A percentile compares a stretch with the other conserved stretches of the same genome.
Conservation (phyloP, 176 grass and related monocot genomes). For the Pharus latifolius region DNA sequence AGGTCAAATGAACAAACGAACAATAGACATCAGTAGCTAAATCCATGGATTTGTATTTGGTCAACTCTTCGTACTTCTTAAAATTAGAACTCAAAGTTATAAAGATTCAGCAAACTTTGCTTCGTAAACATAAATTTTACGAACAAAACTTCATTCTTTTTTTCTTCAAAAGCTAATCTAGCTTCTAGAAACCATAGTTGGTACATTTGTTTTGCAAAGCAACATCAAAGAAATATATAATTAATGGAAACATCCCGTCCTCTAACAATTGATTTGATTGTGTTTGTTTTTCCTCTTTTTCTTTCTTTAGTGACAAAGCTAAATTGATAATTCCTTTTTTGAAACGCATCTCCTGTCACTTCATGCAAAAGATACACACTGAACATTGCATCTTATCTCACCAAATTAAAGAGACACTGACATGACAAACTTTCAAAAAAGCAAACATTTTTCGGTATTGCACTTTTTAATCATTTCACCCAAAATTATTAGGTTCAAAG, state of each 20-base stretch:
- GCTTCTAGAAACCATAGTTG: neutral
- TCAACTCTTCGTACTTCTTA: neutral
- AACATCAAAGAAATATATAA: neutral
- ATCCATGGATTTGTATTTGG: neutral
- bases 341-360: constrained; percentile 8
- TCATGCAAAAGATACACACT: constrained; percentile 13
- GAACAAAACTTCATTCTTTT: neutral
- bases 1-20: constrained; percentile 19
- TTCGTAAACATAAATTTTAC: neutral
- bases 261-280: neutral
- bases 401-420: neutral
- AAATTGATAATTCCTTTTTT: neutral
- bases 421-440: neutral
- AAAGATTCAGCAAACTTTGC: neutral
- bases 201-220: constrained; percentile 11
- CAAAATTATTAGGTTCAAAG: neutral
- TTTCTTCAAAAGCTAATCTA: neutral
- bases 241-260: neutral
- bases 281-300: neutral
- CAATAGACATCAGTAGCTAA: neutral
- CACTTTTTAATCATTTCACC: neutral
- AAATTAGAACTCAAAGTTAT: neutral
- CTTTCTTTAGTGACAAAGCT: constrained; percentile 31
- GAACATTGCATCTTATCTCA: constrained; percentile 1
- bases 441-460: neutral